A percentile compares a stretch with the other conserved stretches of the same genome.
phyloP scores from a whole-genome alignment of 305 asterid species.

The Fraxinus greggii region DNA sequence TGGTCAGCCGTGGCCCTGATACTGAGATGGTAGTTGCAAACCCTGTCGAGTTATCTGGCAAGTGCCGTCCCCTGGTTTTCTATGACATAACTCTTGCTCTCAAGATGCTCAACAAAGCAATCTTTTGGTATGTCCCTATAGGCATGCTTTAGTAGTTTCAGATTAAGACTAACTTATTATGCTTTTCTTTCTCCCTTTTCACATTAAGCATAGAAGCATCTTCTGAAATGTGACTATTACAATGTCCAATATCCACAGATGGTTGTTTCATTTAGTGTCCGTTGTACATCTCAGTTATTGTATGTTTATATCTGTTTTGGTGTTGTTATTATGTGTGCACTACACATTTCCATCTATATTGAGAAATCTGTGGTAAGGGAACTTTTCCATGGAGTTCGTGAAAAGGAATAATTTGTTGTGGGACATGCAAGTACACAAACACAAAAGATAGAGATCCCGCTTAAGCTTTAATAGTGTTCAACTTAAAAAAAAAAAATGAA shows the following conservation, averaged over 20 bases:
- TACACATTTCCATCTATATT: not conserved
- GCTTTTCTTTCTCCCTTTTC: not conserved
- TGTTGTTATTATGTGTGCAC: not conserved
- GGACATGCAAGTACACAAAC: not conserved
- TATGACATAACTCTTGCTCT: constrained; percentile 79
- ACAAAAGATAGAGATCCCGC: not conserved
- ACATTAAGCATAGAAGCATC: not conserved
- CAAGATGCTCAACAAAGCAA: constrained; percentile 61
- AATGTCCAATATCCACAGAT: not conserved
- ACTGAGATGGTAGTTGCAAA: constrained; percentile 78
- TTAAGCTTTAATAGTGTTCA: not conserved
- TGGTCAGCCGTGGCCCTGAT: constrained; percentile 83
- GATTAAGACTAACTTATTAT: not conserved
- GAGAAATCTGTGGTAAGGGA: not conserved
- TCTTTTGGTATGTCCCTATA: constrained; percentile 51
- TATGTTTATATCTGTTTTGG: not conserved
- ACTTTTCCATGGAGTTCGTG: not conserved
- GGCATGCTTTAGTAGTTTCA: not conserved
- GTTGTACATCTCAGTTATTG: not conserved
- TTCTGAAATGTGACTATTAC: not conserved
- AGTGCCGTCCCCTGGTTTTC: constrained; percentile 79
- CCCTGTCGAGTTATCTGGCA: constrained; percentile 65
- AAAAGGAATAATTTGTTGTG: not conserved
- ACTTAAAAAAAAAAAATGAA: no score
- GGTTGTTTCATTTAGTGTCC: not conserved